Base-by-base conservation (phyloP, 192 early-diverging fungal genomes). In the Thamnidium elegans region DNA sequence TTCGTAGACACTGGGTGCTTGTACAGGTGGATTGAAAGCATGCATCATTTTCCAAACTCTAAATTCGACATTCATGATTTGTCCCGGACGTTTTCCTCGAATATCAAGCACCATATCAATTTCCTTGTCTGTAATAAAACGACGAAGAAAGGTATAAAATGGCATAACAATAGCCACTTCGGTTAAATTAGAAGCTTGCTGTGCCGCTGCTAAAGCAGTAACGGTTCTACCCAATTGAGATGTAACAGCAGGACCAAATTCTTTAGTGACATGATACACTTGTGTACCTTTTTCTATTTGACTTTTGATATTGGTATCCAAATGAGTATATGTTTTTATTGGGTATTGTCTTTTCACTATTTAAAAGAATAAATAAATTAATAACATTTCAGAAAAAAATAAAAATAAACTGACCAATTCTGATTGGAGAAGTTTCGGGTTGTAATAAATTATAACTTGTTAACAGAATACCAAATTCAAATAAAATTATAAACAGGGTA, bases 221-320 rank as follows among this genome's bases (percentile, higher is more conserved):
- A 82, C 75, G 7, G 82, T 75, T 66, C 73, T 75, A 14, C 83
- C 83, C 14, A 84, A 58, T 9, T 73, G 78, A 50, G 77, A 75
- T 73, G 76, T 76, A 8, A 79, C 61, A 5, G 83, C 81, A 0
- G 66, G 63, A 13, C 81, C 81, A 71, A 82, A 85, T 46, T 85
- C 83, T 55, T 82, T 80, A 20, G 81, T 82, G 47, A 85, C 67
- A 53, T 85, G 83, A 36, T 81, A 85, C n/a, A 85, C 78, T 43
- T 67, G 71, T 23, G 77, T 77, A 31, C 62, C 73, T 63, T 75
- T 71, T 26, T 68, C 66, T 42, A 78, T 70, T 3, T 45, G 50
- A 31, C 59, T 50, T 45, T 50, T 48, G 9, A 70, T 51, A 19
- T 70, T 42, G 15, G 74, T 63, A 51, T 79, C 71, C 30, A 85